These are phyloP conservation scores for Penicillium fimorum DNA, from an alignment of 495 filamentous ascomycete genomes.

Conservation along the genomic window DNA sequence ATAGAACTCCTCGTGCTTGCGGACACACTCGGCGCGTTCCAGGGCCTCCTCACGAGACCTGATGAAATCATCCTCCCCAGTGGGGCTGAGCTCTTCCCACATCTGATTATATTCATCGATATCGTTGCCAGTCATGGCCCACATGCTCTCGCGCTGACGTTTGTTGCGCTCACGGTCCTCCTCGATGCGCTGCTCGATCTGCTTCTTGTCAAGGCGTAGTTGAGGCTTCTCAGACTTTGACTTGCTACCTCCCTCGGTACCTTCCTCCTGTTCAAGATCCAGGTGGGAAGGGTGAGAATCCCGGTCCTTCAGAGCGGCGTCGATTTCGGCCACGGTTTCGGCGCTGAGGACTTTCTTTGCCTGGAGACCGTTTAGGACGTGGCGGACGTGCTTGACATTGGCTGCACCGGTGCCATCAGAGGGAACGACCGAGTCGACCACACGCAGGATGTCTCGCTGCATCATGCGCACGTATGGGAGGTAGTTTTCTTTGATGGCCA, in stretches of 20 bases:
- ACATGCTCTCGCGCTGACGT: conserved; percentile 80
- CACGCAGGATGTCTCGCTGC: conserved; percentile 81
- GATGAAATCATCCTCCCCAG: conserved; percentile 79
- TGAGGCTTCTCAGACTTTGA: conserved; percentile 33
- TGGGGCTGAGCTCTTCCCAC: conserved; percentile 77
- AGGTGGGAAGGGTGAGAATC: conserved; percentile 51
- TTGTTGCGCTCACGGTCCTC: conserved; percentile 97
- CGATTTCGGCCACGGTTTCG: conserved; percentile 72
- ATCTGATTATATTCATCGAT: conserved; percentile 64
- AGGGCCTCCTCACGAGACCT: conserved; percentile 68
- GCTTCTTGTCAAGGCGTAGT: conserved; percentile 70
- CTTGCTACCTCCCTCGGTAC: conserved; percentile 23
- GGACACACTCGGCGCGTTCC: conserved; percentile 44
- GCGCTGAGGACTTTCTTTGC: conserved; percentile 63
- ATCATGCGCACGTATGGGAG: conserved; percentile 86
- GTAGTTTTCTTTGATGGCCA: conserved; percentile 72
- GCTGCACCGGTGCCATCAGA: conserved; percentile 86
- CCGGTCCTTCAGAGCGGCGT: conserved; percentile 73
- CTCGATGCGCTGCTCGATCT: conserved; percentile 93
- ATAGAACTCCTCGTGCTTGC: conserved; percentile 10
- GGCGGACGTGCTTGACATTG: conserved; percentile 89
- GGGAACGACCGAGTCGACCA: conserved; percentile 81
- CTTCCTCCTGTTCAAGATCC: conserved; percentile 40
- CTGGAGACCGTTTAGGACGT: conserved; percentile 69
- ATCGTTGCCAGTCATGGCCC: conserved; percentile 67